Base-by-base conservation (phyloP, 306 rosid genomes). In the Mucuna pruriens region DNA sequence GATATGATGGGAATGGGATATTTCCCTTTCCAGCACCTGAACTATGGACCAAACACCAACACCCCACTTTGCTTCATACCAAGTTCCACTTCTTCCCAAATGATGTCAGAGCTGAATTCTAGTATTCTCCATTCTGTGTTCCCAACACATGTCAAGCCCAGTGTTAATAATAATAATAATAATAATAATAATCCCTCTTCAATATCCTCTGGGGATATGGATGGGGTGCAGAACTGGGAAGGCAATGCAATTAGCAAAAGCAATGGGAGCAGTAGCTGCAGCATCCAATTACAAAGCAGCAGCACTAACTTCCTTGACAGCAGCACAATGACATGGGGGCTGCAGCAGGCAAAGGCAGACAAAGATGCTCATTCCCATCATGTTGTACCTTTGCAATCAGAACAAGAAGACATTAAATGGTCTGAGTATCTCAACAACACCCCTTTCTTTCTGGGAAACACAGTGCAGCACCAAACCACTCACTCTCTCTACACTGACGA, bases 361-460 rank as follows among this genome's bases (percentile, higher is more conserved):
- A 67, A 75, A 63, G 82, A 34, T 44, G 20, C 26, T 63, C 25
- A 34, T 33, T 63, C 67, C 26, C 13, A 19, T 61, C 82, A 83
- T 20, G 64, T 23, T 19, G 63, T 66, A 23, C 65, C 84, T 15
- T 69, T 87, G 33, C 86, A 70, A 46, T 78, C 71, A 26, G 84
- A 76, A 19, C 78, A 68, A 10, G 95, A 90, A 54, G 97, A 91
- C 45, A 87, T 89, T 2, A 92, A 90, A 85, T 95, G 97, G 98
- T 89, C 90, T 2, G 97, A 91, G 45, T 91, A 85, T 69, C 76
- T 94, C 8, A 91, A 84, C 44, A 80, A 77, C 10, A 80, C 83
- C 11, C 94, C 93, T 2, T 88, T 79, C 51, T 83, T 82, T 60
- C 62, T 90, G 66, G 97, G 87, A 73, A 74, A 42, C 77, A 23